A percentile compares a stretch with the other conserved stretches of the same genome.
phyloP scores from a whole-genome alignment of 2,329 filamentous ascomycete genomes.

The Acephala macrosclerotiorum region DNA sequence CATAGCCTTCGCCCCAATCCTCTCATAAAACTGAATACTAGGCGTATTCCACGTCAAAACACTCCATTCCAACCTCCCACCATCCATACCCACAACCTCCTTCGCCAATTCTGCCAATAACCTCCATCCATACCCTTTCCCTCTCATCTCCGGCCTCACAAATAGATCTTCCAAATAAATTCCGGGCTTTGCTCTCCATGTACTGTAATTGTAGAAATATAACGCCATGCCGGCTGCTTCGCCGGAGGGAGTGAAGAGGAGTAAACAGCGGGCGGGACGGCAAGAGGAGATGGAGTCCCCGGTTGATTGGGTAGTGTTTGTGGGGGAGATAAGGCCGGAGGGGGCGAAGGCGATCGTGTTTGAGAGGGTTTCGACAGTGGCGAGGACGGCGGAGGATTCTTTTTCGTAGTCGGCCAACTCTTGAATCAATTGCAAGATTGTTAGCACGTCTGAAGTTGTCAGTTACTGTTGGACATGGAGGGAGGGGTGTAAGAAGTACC shows the following conservation, averaged over 20 bases:
- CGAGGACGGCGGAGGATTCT: constrained; percentile 71
- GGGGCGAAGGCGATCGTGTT: constrained; percentile 81
- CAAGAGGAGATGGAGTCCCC: constrained; percentile 60
- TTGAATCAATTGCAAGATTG: constrained; percentile 82
- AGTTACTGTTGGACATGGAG: constrained; percentile 13
- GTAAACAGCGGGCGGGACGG: constrained; percentile 77
- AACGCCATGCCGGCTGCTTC: constrained; percentile 78
- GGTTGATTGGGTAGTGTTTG: constrained; percentile 29
- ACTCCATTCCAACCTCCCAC: constrained; percentile 84
- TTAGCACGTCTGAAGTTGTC: constrained; percentile 69
- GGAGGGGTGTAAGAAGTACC: constrained; percentile 49
- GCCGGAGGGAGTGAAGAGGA: constrained; percentile 61
- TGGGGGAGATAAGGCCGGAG: constrained; percentile 46
- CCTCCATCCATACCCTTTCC: constrained; percentile 79
- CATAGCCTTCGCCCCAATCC: constrained; percentile 69
- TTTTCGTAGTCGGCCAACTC: constrained; percentile 91
- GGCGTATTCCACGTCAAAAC: constrained; percentile 95
- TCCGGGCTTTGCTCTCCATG: constrained; percentile 86
- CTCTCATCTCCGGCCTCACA: constrained; percentile 74
- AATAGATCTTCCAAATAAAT: constrained; percentile 97
- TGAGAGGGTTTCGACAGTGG: constrained; percentile 76
- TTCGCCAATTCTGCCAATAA: constrained; percentile 80
- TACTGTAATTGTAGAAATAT: constrained; percentile 96
- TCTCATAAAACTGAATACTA: constrained; percentile 85
- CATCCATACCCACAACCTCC: constrained; percentile 76